phyloP scores from a whole-genome alignment of 2,329 filamentous ascomycete genomes.

The Plectosphaerella sp. region DNA sequence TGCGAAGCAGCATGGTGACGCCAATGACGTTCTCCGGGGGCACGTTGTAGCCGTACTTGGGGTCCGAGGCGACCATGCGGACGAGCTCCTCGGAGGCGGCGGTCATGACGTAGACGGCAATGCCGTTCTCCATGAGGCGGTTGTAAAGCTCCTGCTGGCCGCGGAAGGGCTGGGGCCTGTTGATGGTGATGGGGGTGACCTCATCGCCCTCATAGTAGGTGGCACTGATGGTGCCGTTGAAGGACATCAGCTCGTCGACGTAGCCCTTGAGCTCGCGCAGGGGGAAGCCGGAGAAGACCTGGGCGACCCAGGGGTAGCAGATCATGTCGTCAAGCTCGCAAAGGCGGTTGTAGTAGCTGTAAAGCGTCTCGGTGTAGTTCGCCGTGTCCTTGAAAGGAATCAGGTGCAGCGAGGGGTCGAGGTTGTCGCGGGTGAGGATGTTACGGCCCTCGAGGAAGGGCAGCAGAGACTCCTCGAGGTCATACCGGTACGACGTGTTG shows the following conservation, averaged over 20 bases:
- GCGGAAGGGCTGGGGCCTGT: constrained; percentile 29
- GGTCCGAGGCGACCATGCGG: constrained; percentile 39
- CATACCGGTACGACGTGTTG: constrained; percentile 37
- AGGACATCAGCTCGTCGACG: constrained; percentile 41
- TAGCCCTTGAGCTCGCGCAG: constrained; percentile 40
- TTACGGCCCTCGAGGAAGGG: constrained; percentile 36
- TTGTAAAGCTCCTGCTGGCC: constrained; percentile 39
- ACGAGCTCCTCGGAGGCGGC: constrained; percentile 39
- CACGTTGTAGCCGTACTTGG: constrained; percentile 40
- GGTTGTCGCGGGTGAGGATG: constrained; percentile 31
- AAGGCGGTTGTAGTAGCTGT: constrained; percentile 39
- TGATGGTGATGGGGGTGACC: constrained; percentile 20
- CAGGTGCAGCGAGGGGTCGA: constrained; percentile 34
- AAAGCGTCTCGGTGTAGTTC: constrained; percentile 32
- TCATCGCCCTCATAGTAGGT: constrained; percentile 29
- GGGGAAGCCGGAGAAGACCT: constrained; percentile 35
- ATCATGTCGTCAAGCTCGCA: constrained; percentile 35
- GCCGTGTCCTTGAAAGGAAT: constrained; percentile 35
- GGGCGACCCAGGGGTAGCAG: constrained; percentile 38
- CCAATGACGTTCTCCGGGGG: constrained; percentile 38
- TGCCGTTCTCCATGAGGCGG: constrained; percentile 35
- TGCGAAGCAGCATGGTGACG: constrained; percentile 30
- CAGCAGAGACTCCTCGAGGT: constrained; percentile 37
- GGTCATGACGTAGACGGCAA: constrained; percentile 35
- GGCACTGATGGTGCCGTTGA: constrained; percentile 29